Conservation (phyloP, 2,329 filamentous ascomycete genomes). For the Achaetomium macrosporum region DNA sequence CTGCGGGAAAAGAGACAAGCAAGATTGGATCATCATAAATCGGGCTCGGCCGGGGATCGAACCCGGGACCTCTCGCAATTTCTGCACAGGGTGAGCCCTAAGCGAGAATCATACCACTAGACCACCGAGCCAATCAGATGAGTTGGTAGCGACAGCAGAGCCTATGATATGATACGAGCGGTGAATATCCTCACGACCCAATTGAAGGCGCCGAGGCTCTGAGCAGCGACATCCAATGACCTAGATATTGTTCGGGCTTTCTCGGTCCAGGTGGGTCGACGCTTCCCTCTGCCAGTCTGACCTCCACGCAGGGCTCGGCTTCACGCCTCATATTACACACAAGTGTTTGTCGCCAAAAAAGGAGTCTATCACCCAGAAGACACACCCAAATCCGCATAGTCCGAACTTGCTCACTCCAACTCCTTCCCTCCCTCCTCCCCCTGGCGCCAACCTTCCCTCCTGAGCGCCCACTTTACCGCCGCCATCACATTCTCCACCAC, state of each 20-base stretch:
- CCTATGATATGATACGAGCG: too few species aligned
- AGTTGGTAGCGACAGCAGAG: too few species aligned
- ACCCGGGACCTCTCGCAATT: conserved; percentile 38
- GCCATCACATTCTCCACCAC: conserved; percentile 27
- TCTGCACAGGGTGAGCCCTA: conserved; percentile 40
- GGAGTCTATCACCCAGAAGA: neutral
- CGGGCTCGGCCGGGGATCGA: conserved; percentile 33
- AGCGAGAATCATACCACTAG: conserved; percentile 63
- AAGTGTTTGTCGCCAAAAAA: too few species aligned
- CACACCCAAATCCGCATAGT: neutral
- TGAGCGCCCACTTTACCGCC: conserved; percentile 29
- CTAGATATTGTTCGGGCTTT: too few species aligned
- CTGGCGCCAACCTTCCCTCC: conserved; percentile 26
- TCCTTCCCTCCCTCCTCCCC: neutral
- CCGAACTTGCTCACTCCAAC: neutral
- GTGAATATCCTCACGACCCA: too few species aligned
- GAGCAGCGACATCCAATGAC: too few species aligned
- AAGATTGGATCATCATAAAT: neutral
- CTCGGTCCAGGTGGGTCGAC: too few species aligned
- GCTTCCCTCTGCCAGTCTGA: too few species aligned
- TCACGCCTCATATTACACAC: too few species aligned
- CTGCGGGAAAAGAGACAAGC: neutral
- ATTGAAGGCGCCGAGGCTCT: too few species aligned
- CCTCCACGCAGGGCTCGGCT: too few species aligned
- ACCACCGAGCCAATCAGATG: conserved; percentile 32